Conservation (phyloP, 768 basidiomycete species). For the Lactarius hatsudake region DNA sequence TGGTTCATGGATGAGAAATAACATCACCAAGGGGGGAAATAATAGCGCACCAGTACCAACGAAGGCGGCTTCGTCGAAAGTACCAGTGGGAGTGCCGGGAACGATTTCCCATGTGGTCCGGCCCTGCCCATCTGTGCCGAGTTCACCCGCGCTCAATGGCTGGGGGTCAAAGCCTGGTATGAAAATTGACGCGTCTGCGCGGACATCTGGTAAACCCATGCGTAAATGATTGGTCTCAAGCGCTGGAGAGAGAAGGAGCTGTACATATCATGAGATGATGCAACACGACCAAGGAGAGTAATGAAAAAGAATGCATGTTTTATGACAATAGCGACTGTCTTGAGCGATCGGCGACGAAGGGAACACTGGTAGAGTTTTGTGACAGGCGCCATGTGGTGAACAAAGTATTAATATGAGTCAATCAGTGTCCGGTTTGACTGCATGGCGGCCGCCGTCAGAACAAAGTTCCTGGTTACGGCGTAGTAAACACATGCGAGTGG, state of each 20-base stretch:
- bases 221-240: neutral
- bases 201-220: constrained; percentile 2
- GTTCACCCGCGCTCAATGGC: constrained; percentile 13
- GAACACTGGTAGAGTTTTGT: neutral
- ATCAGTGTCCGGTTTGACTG: neutral
- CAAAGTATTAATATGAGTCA: neutral
- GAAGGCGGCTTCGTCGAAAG: neutral
- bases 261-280: neutral
- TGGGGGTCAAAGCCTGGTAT: constrained; percentile 17
- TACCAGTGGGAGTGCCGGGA: constrained; percentile 4
- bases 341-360: neutral
- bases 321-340: neutral
- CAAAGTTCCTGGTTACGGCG: no score
- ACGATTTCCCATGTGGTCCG: constrained; percentile 19
- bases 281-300: neutral
- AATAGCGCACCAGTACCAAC: constrained; percentile 7
- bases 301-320: constrained; percentile 13
- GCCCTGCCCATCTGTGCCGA: constrained; percentile 11
- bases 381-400: neutral
- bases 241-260: neutral
- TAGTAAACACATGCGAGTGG: no score
- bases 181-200: constrained; percentile 13
- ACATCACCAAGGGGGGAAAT: neutral
- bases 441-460: no score
- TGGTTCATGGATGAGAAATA: neutral